These are phyloP conservation scores for Picea abies DNA, from an alignment of 83 land plant genomes.

Conservation along the genomic window DNA sequence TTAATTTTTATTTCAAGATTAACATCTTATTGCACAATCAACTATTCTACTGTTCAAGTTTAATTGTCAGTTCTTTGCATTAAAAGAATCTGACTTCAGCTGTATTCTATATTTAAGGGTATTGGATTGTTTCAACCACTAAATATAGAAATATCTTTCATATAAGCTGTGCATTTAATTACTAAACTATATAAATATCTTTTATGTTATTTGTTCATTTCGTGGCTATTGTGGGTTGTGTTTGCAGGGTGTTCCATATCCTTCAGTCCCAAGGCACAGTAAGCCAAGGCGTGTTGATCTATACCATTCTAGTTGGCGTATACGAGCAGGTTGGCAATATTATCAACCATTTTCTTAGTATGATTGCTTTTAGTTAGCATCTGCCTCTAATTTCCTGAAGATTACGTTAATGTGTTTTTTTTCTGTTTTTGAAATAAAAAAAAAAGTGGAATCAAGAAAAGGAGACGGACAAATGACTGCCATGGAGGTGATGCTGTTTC, in stretches of 20 bases:
- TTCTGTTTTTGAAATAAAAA: slow-evolving; percentile 26
- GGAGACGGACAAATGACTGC: slow-evolving; percentile 91
- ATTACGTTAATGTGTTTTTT: neutral
- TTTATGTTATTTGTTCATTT: too few relatives aligned
- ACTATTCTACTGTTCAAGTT: neutral
- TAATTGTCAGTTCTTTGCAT: neutral
- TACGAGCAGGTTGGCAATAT: slow-evolving; percentile 54
- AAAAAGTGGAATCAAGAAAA: slow-evolving; percentile 80
- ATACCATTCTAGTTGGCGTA: slow-evolving; percentile 93
- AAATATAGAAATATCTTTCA: neutral
- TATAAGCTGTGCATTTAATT: neutral
- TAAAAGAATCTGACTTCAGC: neutral
- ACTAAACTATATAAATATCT: too few relatives aligned
- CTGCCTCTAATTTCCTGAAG: neutral
- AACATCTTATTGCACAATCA: neutral
- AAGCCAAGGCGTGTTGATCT: slow-evolving; percentile 89
- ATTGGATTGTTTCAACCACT: neutral
- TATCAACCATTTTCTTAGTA: too few relatives aligned
- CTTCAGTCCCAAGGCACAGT: slow-evolving; percentile 53
- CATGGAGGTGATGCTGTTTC: slow-evolving; percentile 86
- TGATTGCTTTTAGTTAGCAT: neutral
- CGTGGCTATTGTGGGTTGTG: neutral
- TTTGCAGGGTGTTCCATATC: slow-evolving; percentile 75
- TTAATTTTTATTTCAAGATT: neutral
- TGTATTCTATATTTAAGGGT: neutral